Conservation (phyloP, 1,284 basidiomycete genomes). For the Pseudozyma tsukubaensis region DNA sequence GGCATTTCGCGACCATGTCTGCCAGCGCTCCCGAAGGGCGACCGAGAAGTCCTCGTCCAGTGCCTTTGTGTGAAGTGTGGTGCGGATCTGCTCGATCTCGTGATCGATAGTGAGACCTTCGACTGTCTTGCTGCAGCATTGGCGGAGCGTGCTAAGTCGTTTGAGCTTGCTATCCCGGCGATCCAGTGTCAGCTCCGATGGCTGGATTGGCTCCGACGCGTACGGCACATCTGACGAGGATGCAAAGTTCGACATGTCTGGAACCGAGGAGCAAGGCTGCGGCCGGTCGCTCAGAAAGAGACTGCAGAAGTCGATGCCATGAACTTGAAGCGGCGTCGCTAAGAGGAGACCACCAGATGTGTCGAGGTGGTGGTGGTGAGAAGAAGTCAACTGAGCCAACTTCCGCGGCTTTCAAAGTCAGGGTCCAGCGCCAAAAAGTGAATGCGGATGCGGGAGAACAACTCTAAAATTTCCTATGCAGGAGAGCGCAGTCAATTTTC, state of each 20-base stretch:
- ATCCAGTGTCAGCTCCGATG: conserved; percentile 16
- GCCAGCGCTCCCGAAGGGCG: conserved; percentile 44
- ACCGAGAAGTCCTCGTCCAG: conserved; percentile 42
- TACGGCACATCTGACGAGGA: neutral
- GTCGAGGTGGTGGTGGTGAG: neutral
- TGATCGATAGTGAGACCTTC: conserved; percentile 25
- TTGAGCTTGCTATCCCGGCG: conserved; percentile 20
- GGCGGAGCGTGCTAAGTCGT: conserved; percentile 8
- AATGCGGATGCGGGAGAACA: conserved; percentile 5
- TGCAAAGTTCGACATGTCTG: neutral
- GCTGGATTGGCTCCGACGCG: conserved; percentile 28
- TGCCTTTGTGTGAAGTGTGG: conserved; percentile 16
- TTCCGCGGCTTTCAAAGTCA: neutral
- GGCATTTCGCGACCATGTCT: conserved; percentile 41
- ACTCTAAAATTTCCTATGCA: conserved; percentile 8
- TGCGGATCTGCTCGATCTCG: conserved; percentile 23
- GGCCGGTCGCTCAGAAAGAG: too few relatives aligned
- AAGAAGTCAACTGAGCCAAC: neutral
- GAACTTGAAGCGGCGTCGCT: too few relatives aligned
- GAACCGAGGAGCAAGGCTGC: too few relatives aligned
- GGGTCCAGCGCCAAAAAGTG: conserved; percentile 13
- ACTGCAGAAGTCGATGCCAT: neutral
- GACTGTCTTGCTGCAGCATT: conserved; percentile 5
- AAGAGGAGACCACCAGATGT: too few relatives aligned
- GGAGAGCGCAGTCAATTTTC: conserved; percentile 2